Conservation (phyloP, 257 asterid genomes). For the Scutellaria galericulata region DNA sequence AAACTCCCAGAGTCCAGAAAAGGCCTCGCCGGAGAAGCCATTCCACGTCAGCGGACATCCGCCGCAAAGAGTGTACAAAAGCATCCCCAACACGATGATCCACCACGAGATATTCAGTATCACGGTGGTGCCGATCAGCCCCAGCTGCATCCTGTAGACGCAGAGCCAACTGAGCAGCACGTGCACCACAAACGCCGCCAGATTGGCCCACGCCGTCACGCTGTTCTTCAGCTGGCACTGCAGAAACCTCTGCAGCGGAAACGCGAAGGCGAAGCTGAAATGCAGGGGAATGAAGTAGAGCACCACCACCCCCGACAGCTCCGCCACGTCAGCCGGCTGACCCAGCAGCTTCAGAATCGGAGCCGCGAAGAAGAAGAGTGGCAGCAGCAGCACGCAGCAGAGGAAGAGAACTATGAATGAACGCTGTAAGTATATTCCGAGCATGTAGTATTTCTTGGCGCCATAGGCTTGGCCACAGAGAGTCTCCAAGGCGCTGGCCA, state of each 20-base stretch:
- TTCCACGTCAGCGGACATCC: slow-evolving; percentile 80
- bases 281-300: slow-evolving; percentile 73
- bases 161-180: slow-evolving; percentile 53
- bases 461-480: slow-evolving; percentile 95
- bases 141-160: slow-evolving; percentile 54
- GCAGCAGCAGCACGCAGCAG: slow-evolving; percentile 55
- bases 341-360: slow-evolving; percentile 71
- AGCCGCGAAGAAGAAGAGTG: slow-evolving; percentile 58
- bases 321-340: slow-evolving; percentile 77
- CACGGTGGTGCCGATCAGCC: slow-evolving; percentile 64
- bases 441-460: slow-evolving; percentile 71
- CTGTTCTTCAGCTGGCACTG: slow-evolving; percentile 86
- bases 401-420: slow-evolving; percentile 69
- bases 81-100: slow-evolving; percentile 51
- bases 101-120: slow-evolving; percentile 72
- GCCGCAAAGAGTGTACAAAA: slow-evolving; percentile 59
- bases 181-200: slow-evolving; percentile 59
- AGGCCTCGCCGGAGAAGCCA: slow-evolving; percentile 76
- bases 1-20: slow-evolving; percentile 85
- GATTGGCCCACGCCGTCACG: slow-evolving; percentile 58
- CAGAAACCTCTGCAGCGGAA: slow-evolving; percentile 81
- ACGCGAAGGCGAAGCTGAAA: slow-evolving; percentile 71
- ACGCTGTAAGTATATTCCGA: slow-evolving; percentile 82
- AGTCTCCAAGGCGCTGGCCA: slow-evolving; percentile 92
- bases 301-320: slow-evolving; percentile 68